Base-by-base conservation (phyloP, 2,329 filamentous ascomycete genomes). In the Leptographium lundbergii region DNA sequence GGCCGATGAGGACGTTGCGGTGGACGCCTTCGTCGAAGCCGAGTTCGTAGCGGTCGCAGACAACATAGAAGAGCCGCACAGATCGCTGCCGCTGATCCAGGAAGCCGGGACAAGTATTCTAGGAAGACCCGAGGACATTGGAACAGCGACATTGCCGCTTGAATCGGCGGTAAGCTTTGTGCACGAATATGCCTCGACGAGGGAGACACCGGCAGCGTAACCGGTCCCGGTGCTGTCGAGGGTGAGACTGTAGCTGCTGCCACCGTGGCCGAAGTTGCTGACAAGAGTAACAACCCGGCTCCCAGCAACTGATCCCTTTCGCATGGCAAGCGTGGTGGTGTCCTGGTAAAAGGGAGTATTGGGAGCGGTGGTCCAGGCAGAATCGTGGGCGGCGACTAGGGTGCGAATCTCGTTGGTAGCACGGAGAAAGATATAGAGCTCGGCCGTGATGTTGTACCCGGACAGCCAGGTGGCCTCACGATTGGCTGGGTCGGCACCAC, bases 401-500 rank as follows among this genome's bases (percentile, higher is more conserved):
- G 61, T 63, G 59, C 69, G 68, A 17, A 67, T 58, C 60, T 65
- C 64, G 64, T 69, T 69, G 25, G 68, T 61, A 17, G 60, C 57
- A 1, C 74, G 64, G n/a, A 80, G 75, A 48, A 73, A 71, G n/a
- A 67, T 63, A 69, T 82, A 84, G 14, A 83, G 69, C 29, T 76
- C 73, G 9, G 73, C 64, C 5, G 69, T 63, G 1, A 72, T 77
- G 61, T 73, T 65, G 68, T 77, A 85, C 7, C 69, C 70, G 13
- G 77, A 79, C 13, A 76, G 68, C 82, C 82, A 85, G 50, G 80
- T 72, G 9, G 81, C 79, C 66, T 84, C 81, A n/a, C 81, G 78
- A 65, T 79, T 78, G 56, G 73, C 75, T 0, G 75, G 70, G 10
- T 80, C 80, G 53, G 70, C 70, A 45, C 68, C 73, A n/a, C 73